phyloP scores from a whole-genome alignment of 495 filamentous ascomycete genomes.

The Aspergillus sparsus region DNA sequence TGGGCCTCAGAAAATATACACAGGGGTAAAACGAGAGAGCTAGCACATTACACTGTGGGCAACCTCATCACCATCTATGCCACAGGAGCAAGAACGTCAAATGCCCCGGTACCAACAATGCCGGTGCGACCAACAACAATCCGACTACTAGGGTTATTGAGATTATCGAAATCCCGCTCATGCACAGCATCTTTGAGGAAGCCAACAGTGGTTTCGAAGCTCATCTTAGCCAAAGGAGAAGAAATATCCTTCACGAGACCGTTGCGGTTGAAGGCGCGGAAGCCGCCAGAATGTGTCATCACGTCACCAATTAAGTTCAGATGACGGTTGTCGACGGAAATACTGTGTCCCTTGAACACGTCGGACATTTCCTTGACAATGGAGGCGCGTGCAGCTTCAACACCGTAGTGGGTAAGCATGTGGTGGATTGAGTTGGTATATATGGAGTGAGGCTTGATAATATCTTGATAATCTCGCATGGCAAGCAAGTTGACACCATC shows the following conservation, averaged over 20 bases:
- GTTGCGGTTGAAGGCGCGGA: constrained; percentile 86
- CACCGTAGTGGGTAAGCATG: constrained; percentile 82
- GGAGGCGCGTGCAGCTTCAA: constrained; percentile 83
- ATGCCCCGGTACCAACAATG: constrained; percentile 83
- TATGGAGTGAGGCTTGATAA: constrained; percentile 83
- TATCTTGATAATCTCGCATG: constrained; percentile 82
- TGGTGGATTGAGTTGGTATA: constrained; percentile 90
- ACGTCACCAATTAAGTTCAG: constrained; percentile 93
- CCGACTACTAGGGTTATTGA: constrained; percentile 80
- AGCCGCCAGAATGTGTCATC: constrained; percentile 89
- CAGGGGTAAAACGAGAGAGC: constrained; percentile 24
- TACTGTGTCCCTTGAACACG: constrained; percentile 91
- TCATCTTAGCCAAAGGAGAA: constrained; percentile 95
- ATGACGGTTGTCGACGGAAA: constrained; percentile 89
- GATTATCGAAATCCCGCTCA: constrained; percentile 85
- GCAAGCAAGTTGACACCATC: constrained; percentile 85
- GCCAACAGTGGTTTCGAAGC: constrained; percentile 93
- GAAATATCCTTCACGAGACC: constrained; percentile 75
- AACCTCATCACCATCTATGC: constrained; percentile 32
- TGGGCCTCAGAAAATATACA: constrained; percentile 33
- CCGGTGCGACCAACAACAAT: constrained; percentile 85
- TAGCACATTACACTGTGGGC: constrained; percentile 28
- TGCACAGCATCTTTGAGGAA: constrained; percentile 90
- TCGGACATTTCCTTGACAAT: constrained; percentile 85
- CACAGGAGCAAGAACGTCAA: constrained; percentile 80